Evolutionary conservation across 2,329 filamentous ascomycete genomes (phyloP).

Genomic region (Pseudogymnoascus sp.): DNA sequence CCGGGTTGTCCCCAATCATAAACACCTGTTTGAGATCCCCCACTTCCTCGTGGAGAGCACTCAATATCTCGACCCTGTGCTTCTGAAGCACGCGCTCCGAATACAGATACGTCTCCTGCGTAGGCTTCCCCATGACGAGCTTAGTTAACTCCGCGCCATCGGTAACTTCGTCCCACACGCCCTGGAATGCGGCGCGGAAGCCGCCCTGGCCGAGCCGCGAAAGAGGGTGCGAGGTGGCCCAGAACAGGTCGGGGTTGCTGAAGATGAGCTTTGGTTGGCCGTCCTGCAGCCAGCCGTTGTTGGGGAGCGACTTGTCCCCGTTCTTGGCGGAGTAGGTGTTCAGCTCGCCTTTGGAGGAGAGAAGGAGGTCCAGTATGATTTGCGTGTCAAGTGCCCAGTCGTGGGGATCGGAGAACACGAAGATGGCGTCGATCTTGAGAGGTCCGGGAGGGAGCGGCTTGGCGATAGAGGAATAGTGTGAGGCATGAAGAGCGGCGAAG

Average conservation of each 20-base stretch:
- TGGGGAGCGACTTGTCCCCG: slow-evolving; percentile 55
- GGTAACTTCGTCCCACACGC: slow-evolving; percentile 71
- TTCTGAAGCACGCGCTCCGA: slow-evolving; percentile 67
- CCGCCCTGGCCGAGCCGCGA: slow-evolving; percentile 88
- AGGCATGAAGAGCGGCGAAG: slow-evolving; percentile 62
- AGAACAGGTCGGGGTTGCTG: slow-evolving; percentile 84
- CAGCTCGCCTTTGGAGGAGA: slow-evolving; percentile 70
- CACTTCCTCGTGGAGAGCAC: slow-evolving; percentile 23
- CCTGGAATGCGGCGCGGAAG: slow-evolving; percentile 75
- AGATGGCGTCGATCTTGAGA: slow-evolving; percentile 80
- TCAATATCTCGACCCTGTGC: slow-evolving; percentile 40
- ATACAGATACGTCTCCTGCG: slow-evolving; percentile 69
- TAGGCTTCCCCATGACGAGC: slow-evolving; percentile 78
- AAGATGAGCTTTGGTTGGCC: slow-evolving; percentile 78
- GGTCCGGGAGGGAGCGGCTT: slow-evolving; percentile 50
- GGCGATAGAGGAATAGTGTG: slow-evolving; percentile 54
- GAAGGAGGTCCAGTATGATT: slow-evolving; percentile 74
- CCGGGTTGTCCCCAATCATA: slow-evolving; percentile 89
- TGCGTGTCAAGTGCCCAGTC: slow-evolving; percentile 93
- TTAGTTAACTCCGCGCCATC: slow-evolving; percentile 53
- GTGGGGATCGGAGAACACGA: slow-evolving; percentile 91
- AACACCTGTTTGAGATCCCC: slow-evolving; percentile 67
- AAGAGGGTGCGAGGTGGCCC: slow-evolving; percentile 78
- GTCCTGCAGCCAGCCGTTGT: slow-evolving; percentile 75
- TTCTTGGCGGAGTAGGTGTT: slow-evolving; percentile 76